phyloP scores from a whole-genome alignment of 2,329 filamentous ascomycete species.

The Drechslerella coelobrocha region DNA sequence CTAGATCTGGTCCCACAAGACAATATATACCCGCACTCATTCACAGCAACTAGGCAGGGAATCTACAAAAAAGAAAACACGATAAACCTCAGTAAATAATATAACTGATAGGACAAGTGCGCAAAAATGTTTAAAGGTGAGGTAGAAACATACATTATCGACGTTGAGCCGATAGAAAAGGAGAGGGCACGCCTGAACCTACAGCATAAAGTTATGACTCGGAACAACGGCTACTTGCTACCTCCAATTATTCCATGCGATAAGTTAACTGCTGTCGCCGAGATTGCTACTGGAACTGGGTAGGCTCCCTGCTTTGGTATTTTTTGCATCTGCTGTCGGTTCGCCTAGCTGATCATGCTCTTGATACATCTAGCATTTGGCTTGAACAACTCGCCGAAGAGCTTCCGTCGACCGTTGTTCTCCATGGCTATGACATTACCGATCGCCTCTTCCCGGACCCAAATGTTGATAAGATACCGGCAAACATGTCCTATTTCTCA shows the following conservation, averaged over 20 bases:
- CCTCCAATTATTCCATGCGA: not conserved
- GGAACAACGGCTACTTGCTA: not conserved
- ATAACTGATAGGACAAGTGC: no score
- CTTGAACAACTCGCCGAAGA: not conserved
- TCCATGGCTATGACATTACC: conserved; percentile 10
- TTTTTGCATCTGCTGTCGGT: no score
- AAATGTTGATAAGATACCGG: not conserved
- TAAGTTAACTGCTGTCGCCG: not conserved
- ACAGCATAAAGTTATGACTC: not conserved
- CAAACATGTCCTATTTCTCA: not conserved
- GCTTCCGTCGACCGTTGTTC: not conserved
- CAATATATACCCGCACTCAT: no score
- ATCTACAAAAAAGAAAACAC: no score
- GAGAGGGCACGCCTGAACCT: not conserved
- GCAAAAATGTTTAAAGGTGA: no score
- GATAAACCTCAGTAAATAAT: no score
- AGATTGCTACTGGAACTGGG: not conserved
- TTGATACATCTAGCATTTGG: not conserved
- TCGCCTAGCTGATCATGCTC: no score
- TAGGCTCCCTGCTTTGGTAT: no score
- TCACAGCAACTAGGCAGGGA: no score
- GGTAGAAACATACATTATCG: conserved; percentile 1
- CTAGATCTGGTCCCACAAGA: no score
- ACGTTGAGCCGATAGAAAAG: not conserved
- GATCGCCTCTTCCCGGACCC: conserved; percentile 3